Evolutionary conservation across 2,329 filamentous ascomycete species (phyloP), one percentile per base, ranked within the genome.

Genomic region (Sclerotinia trifoliorum): DNA sequence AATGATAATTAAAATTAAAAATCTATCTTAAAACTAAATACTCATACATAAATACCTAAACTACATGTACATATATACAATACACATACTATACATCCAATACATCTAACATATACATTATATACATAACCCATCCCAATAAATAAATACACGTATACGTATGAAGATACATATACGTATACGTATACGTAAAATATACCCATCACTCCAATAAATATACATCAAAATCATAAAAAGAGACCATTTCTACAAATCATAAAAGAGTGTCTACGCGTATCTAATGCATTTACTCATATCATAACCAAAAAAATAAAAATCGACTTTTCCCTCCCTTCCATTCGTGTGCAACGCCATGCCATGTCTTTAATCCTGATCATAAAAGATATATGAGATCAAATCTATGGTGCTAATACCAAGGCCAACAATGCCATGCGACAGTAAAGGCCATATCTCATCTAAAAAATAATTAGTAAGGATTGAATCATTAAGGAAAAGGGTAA

Each of bases 381-480:
- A 46, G n/a, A 24, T 46, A 17, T 8, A n/a, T 21, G 1, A 49
- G 19, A 60, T 35, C 42, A 29, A 57, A 68, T 65, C 69, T 73
- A 77, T 44, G 76, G 75, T 32, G 82, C 88, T 91, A 99, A 90
- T 80, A 98, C 92, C 80, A 98, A 84, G 74, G 95, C 95, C 79
- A 99, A 85, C 82, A 99, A 82, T 75, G 95, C 95, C 95, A 99
- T 99, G 79, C 95, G 91, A 80, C 92, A 96, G 85, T 97, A 98
- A 76, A 99, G 87, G 75, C 95, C 95, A 82, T 98, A 97, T 81
- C 90, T 88, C 94, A 97, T 97, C 94, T 97, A 77, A 69, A 68
- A 55, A 48, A 3, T 0, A 11, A 35, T 65, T 65, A 51, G 63
- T 60, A 26, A 49, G 15, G 13, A 11, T 49, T 4, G 63, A 29